A percentile compares a stretch with the other conserved stretches of the same genome.
These are phyloP conservation scores for Adansonia rubrostipa DNA, from an alignment of 441 rosid species.

Conservation along the genomic window DNA sequence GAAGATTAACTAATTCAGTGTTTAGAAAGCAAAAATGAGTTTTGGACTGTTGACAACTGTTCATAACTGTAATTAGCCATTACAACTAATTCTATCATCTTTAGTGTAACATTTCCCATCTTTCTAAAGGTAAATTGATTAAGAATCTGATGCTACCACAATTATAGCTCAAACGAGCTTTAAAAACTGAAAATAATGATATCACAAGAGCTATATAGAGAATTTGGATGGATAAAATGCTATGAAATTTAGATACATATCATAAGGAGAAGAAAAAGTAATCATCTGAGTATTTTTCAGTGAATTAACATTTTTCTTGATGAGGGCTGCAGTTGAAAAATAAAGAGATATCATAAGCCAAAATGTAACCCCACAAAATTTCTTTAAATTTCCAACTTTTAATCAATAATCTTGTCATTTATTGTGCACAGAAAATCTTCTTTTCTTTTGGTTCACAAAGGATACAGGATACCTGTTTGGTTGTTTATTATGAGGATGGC, in stretches of 20 bases:
- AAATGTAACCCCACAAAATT: not conserved
- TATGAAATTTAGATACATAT: not conserved
- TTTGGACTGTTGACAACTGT: not conserved
- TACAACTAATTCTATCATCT: not conserved
- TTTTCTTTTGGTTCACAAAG: not conserved
- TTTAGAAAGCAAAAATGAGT: not conserved
- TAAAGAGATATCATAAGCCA: conserved; percentile 1
- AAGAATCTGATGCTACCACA: not conserved
- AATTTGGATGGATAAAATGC: not conserved
- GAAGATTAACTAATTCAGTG: conserved; percentile 3
- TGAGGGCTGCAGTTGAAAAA: not conserved
- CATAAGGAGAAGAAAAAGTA: not conserved
- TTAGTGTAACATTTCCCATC: not conserved
- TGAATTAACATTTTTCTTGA: conserved; percentile 1
- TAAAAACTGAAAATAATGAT: not conserved
- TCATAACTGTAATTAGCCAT: not conserved
- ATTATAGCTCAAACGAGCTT: conserved; percentile 5
- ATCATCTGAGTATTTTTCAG: not conserved
- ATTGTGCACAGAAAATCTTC: not conserved
- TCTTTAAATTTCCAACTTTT: not conserved
- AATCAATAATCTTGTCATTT: conserved; percentile 1
- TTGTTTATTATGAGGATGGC: conserved; percentile 58
- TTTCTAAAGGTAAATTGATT: conserved; percentile 3
- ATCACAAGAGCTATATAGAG: not conserved
- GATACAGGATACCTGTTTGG: conserved; percentile 40